Evolutionary conservation across 805 yeast genomes (phyloP), one percentile per base, ranked within the genome.

Genomic region (Ogataea pilisensis): DNA sequence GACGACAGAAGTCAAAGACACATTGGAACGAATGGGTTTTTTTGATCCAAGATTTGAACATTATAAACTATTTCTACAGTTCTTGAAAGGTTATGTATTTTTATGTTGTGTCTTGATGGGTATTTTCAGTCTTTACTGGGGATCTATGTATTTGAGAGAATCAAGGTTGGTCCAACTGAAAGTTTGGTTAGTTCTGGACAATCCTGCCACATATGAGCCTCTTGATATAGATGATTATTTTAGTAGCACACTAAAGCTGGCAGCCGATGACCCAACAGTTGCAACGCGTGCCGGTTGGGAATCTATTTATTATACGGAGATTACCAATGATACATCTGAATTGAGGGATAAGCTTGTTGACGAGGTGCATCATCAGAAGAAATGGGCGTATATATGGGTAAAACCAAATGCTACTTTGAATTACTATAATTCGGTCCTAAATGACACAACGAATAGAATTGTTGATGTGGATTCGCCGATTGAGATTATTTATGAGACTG

Each of bases 351-450:
- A 72, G 43, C 53, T 80, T 16, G 28, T 55, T 31, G 51, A 67
- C 20, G 62, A 64, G 43, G 71, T 82, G 2, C 77, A 76, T 51
- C 75, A 72, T 42, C 76, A 79, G 54, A 46, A 72, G 8, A 75
- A 65, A 47, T 83, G 89, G 88, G 68, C 75, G n/a, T 73, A 78
- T 1, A 60, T 80, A 22, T 70, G 72, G 44, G 73, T 82, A 17
- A 52, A 53, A 22, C 68, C 74, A 7, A 77, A 79, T 53, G 74
- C 81, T 1, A 72, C 84, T 2, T 50, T 54, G 18, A 54, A 65
- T 28, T 62, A 61, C 21, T 54, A 57, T 33, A 53, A 58, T 16
- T 74, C 76, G 3, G 51, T 75, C 17, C 14, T 24, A 16, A 41
- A 46, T n/a, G 44, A 47, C 8, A 61, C 64, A 1, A 54, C 67